Conservation (phyloP, 1,139 yeast genomes). For the Saccharomyces hybrid region DNA sequence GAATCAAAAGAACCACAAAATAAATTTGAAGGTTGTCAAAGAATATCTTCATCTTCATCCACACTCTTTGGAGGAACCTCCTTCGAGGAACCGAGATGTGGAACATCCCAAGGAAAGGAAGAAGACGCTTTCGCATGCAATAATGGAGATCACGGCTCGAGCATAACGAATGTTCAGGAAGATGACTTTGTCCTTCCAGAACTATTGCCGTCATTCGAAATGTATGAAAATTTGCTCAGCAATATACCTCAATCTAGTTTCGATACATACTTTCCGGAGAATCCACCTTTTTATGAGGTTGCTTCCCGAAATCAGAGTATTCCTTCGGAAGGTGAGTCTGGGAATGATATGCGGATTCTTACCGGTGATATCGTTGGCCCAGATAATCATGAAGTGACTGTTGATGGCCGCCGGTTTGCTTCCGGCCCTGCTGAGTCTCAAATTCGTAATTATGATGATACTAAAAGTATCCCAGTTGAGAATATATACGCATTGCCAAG, state of each 20-base stretch:
- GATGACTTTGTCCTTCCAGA: neutral
- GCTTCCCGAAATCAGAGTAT: neutral
- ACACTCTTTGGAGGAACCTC: neutral
- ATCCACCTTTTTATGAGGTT: slow-evolving; percentile 5
- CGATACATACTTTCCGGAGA: slow-evolving; percentile 2
- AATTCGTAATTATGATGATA: neutral
- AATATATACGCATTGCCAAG: neutral
- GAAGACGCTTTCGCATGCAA: neutral
- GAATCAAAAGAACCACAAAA: neutral
- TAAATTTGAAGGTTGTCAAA: neutral
- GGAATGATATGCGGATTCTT: neutral
- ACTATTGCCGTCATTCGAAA: slow-evolving; percentile 8
- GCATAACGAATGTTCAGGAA: neutral
- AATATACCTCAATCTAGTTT: slow-evolving; percentile 4
- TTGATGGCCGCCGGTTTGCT: neutral
- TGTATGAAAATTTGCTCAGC: slow-evolving; percentile 5
- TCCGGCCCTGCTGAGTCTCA: neutral
- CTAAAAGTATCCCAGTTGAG: neutral
- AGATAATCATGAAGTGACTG: neutral
- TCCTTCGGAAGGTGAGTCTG: neutral
- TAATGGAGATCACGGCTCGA: neutral
- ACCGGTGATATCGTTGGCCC: neutral
- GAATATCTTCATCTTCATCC: neutral
- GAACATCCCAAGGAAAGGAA: neutral
- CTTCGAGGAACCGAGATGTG: neutral